Conservation (phyloP, 202 grass and related monocot genomes). For the Dendrocalamus latiflorus region DNA sequence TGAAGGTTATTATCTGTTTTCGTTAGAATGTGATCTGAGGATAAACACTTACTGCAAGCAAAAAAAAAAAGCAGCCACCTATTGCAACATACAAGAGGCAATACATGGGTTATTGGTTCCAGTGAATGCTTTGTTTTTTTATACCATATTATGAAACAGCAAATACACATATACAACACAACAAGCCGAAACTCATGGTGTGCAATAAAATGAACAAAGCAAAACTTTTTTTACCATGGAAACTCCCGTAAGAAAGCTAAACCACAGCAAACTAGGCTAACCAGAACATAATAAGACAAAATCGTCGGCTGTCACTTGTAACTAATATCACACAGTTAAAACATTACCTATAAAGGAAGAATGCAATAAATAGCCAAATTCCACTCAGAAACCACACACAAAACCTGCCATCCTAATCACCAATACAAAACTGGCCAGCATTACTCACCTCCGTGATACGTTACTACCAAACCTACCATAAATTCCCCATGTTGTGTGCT, state of each 20-base stretch:
- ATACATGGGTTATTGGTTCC: neutral
- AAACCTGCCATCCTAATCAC: neutral
- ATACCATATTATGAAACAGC: neutral
- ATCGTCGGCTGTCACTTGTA: neutral
- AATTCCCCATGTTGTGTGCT: neutral
- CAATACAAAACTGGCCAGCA: neutral
- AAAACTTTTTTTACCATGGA: constrained; percentile 2
- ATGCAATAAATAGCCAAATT: neutral
- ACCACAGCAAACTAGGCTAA: neutral
- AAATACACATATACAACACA: neutral
- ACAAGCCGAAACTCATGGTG: neutral
- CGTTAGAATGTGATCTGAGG: neutral
- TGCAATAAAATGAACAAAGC: neutral
- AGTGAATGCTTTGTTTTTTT: neutral
- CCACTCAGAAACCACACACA: neutral
- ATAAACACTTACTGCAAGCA: neutral
- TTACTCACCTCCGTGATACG: neutral
- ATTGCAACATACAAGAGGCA: neutral
- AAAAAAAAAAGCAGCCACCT: neutral
- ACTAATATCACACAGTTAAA: no score
- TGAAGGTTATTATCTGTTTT: neutral
- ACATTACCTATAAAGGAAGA: constrained; percentile 7
- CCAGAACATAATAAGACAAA: constrained; percentile 3
- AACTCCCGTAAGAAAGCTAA: neutral
- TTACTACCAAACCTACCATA: neutral